Evolutionary conservation across 2,329 filamentous ascomycete species (phyloP).

Genomic region (Stachybotrys echinatus): DNA sequence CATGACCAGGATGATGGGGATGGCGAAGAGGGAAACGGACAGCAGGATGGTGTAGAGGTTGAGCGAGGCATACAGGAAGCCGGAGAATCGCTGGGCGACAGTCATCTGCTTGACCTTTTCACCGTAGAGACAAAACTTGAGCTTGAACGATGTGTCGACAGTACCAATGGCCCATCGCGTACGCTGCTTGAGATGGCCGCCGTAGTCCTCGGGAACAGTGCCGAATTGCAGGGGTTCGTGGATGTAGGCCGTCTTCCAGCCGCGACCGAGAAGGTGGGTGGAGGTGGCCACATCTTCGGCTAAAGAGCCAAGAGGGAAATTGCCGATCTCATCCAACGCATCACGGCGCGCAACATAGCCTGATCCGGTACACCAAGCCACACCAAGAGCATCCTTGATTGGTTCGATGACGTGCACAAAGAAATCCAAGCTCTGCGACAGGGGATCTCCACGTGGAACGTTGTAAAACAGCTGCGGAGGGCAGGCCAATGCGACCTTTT

Average conservation of each 20-base stretch:
- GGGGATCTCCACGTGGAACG: constrained; percentile 50
- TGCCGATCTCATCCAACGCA: constrained; percentile 55
- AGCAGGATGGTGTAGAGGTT: constrained; percentile 52
- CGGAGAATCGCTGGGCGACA: constrained; percentile 51
- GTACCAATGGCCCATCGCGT: constrained; percentile 52
- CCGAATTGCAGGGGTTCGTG: constrained; percentile 57
- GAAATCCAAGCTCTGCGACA: constrained; percentile 52
- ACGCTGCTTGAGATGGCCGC: constrained; percentile 51
- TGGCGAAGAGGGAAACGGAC: constrained; percentile 49
- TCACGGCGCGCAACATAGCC: constrained; percentile 55
- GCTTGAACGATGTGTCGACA: constrained; percentile 53
- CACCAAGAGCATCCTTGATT: constrained; percentile 44
- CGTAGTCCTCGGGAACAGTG: constrained; percentile 51
- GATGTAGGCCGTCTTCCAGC: constrained; percentile 58
- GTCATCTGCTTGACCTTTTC: constrained; percentile 47
- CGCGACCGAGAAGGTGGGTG: constrained; percentile 51
- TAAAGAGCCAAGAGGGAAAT: constrained; percentile 54
- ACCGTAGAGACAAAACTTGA: constrained; percentile 55
- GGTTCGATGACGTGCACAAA: constrained; percentile 51
- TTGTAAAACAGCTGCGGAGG: constrained; percentile 61
- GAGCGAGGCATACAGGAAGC: constrained; percentile 51
- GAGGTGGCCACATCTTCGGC: constrained; percentile 58
- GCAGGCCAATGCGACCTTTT: constrained; percentile 53
- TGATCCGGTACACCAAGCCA: constrained; percentile 61
- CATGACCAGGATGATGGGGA: constrained; percentile 53